Conservation (phyloP, 345 rosid species). For the Eucalyptus rudis region DNA sequence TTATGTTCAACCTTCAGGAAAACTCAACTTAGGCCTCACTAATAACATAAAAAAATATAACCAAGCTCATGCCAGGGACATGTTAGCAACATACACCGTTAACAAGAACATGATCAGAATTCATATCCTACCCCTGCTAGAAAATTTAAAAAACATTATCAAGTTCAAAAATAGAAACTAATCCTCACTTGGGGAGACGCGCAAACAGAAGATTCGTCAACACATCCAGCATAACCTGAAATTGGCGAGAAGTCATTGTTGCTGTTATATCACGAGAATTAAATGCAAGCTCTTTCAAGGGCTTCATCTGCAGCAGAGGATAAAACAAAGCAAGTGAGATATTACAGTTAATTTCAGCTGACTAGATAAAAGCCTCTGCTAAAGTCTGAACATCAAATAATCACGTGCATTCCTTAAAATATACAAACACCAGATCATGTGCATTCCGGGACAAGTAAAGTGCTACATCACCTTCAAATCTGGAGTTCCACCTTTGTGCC, state of each 20-base stretch:
- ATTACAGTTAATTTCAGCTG: not conserved
- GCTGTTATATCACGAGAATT: constrained; percentile 79
- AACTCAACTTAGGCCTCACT: not conserved
- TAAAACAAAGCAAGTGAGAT: not conserved
- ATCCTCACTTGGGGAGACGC: constrained; percentile 87
- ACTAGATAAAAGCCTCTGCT: not conserved
- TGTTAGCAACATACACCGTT: not conserved
- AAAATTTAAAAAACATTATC: not conserved
- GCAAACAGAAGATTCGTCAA: constrained; percentile 97
- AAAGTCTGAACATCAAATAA: not conserved
- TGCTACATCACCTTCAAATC: constrained; percentile 71
- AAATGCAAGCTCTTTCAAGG: constrained; percentile 89
- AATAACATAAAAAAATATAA: not conserved
- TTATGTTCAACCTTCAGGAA: not conserved
- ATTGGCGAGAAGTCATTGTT: constrained; percentile 95
- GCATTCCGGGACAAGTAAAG: not conserved
- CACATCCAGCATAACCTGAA: constrained; percentile 96
- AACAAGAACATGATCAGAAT: not conserved
- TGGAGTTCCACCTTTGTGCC: constrained; percentile 96
- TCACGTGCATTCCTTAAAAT: not conserved
- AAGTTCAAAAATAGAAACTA: not conserved
- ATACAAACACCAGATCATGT: not conserved
- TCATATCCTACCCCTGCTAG: not conserved
- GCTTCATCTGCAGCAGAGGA: constrained; percentile 66
- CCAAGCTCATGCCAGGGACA: not conserved